These are phyloP conservation scores for Thermothelomyces thermophilus DNA, from an alignment of 2,329 filamentous ascomycete species.

Conservation along the genomic window DNA sequence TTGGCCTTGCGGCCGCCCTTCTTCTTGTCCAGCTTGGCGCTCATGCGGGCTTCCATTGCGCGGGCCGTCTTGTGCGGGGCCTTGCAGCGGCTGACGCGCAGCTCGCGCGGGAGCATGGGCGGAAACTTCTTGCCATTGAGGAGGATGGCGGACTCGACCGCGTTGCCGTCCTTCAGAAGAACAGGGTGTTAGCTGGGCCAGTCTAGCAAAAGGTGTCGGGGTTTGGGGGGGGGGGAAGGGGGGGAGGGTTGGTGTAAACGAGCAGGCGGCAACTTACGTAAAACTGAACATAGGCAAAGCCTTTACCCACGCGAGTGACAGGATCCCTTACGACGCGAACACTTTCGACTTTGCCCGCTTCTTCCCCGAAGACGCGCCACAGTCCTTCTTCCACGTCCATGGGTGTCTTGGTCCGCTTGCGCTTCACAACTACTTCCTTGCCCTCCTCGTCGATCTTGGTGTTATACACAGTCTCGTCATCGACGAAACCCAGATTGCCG, in stretches of 20 bases:
- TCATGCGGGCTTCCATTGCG: constrained; percentile 45
- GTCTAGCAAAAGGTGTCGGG: too few species aligned
- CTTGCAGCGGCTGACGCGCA: constrained; percentile 83
- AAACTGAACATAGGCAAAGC: constrained; percentile 97
- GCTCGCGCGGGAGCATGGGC: constrained; percentile 80
- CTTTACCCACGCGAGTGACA: constrained; percentile 88
- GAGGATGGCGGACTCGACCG: constrained; percentile 84
- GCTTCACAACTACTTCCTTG: constrained; percentile 54
- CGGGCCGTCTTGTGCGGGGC: constrained; percentile 55
- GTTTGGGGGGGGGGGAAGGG: not conserved
- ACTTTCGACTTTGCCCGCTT: constrained; percentile 77
- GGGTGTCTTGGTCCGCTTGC: constrained; percentile 64
- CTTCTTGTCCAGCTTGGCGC: constrained; percentile 31
- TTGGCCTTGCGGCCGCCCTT: constrained; percentile 23
- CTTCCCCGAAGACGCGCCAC: constrained; percentile 70
- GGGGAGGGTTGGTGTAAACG: too few species aligned
- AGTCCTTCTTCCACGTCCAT: constrained; percentile 89
- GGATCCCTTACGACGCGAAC: constrained; percentile 88
- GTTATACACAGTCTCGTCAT: constrained; percentile 71
- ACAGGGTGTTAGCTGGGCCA: not conserved
- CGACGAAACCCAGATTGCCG: constrained; percentile 92
- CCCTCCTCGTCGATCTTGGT: constrained; percentile 59
- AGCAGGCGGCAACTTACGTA: constrained; percentile 49
- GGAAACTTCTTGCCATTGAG: constrained; percentile 89
- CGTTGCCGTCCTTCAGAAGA: constrained; percentile 61